Percentiles rank a stretch among this genome's conserved stretches.
Conservation (phyloP, 176 grass and related monocot species). For the Pontederia crassipes region DNA sequence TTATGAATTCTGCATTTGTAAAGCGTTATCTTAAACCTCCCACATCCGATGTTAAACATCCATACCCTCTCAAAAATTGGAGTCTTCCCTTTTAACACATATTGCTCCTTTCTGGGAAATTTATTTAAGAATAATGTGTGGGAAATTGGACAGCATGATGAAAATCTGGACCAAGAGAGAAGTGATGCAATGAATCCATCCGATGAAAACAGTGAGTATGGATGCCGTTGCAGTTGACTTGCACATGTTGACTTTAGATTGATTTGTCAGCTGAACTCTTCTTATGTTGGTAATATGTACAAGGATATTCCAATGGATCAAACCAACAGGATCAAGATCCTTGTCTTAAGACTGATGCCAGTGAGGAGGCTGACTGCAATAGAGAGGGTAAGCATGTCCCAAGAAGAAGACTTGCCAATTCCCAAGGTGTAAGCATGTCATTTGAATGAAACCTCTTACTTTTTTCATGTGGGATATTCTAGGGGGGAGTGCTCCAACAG, state of each 20-base stretch:
- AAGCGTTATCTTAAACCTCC: neutral
- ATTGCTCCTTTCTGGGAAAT: slow-evolving; percentile 5
- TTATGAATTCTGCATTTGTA: neutral
- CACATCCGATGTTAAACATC: slow-evolving; percentile 4
- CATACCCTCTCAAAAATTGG: neutral
- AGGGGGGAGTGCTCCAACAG: slow-evolving; percentile 52
- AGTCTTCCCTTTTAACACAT: neutral
- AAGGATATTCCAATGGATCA: slow-evolving; percentile 38
- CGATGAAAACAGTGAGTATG: slow-evolving; percentile 22
- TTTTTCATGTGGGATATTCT: slow-evolving; percentile 43
- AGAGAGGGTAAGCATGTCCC: slow-evolving; percentile 65
- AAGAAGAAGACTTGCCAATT: slow-evolving; percentile 28
- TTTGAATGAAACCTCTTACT: slow-evolving; percentile 28
- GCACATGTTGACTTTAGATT: slow-evolving; percentile 4
- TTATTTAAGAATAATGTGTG: slow-evolving; percentile 25
- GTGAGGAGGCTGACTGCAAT: slow-evolving; percentile 31
- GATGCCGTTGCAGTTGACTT: neutral
- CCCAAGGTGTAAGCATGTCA: slow-evolving; percentile 24
- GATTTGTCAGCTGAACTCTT: slow-evolving; percentile 7
- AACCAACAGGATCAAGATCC: slow-evolving; percentile 35
- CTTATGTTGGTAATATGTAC: neutral
- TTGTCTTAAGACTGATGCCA: slow-evolving; percentile 33
- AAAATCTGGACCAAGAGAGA: slow-evolving; percentile 44
- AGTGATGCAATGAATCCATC: slow-evolving; percentile 33
- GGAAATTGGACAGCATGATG: slow-evolving; percentile 37